Base-by-base conservation (phyloP, 2,329 filamentous ascomycete genomes). In the Colletotrichum sp. region DNA sequence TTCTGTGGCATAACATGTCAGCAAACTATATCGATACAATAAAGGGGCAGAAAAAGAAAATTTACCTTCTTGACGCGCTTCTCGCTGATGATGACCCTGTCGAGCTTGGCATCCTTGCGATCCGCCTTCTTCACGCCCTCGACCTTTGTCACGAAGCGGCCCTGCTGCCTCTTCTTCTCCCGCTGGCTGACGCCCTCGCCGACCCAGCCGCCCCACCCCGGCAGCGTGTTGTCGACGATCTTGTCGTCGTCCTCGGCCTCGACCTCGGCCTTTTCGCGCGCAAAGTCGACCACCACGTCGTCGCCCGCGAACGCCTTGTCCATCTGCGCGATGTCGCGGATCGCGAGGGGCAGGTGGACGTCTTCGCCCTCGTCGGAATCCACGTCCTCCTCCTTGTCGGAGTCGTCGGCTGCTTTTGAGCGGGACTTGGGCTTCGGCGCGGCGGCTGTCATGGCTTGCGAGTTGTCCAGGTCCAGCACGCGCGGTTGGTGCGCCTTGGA, bases 141-240 rank as follows among this genome's bases (percentile, higher is more conserved):
- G 16, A 92, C 86, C 81, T 92, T 94, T 36, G 88, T 92, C 70
- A 95, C 84, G 81, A 93, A 92, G 21, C 91, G 89, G 71, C 89
- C 90, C 80, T 89, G 87, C 81, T 94, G 92, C 79, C 90, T 86
- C 81, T 92, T 92, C 84, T 92, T 89, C 78, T 94, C 91, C 77
- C 91, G 91, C 79, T 92, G 93, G 83, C 92, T 94, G 78, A 98
- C 89, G 21, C 96, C 96, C 18, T 94, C 92, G 77, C 97, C 97
- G 7, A 94, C 91, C 97, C 97, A 98, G 81, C 90, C 93, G 78
- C 97, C 97, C 97, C 97, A 99, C 61, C 97, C 97, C 1, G 96
- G 96, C 7, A 99, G 89, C n/a, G 95, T 94, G 78, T 94, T 94
- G 83, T 96, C 95, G 34, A 96, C 86, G 72, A 95, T 87, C 84